Base-by-base conservation (phyloP, 2,329 filamentous ascomycete genomes). In the Monosporascus sp. region DNA sequence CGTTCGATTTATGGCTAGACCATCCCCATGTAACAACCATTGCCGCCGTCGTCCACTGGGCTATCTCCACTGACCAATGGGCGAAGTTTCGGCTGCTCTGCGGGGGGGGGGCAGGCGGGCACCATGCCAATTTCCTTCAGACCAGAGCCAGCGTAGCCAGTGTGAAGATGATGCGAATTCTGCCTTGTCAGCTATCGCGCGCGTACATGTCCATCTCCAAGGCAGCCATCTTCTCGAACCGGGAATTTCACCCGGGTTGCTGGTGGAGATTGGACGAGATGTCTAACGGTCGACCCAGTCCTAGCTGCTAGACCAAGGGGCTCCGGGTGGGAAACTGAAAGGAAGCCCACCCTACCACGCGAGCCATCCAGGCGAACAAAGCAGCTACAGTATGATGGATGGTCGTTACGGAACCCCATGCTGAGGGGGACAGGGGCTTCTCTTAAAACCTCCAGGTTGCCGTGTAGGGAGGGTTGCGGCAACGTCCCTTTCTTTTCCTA, bases 401-500 rank as follows among this genome's bases (percentile, higher is more conserved):
- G 20, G n/a, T 20, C 19, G 17, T 17, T 14, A 8, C 5, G 22
- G 43, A 26, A 26, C n/a, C 5, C 22, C 24, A 27, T 31, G 14
- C 24, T 17, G 24, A 19, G 17, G 22, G 26, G 24, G 43, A 46
- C 1, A 43, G 40, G 40, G 40, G 24, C 14, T 14, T 48, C 22
- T 16, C 38, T 31, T 34, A 47, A 26, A 38, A 52, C 45, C 19
- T 14, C 48, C 14, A 24, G n/a, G 36, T 27, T 40, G 47, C 47
- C 48, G 36, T 27, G 43, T 19, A n/a, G 24, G 11, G 49, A 19
- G 22, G 11, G 48, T 50, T n/a, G 22, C 48, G 36, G 53, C 27
- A 54, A 40, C 50, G 8, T 40, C 49, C 52, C 50, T 48, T 49
- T 51, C 44, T 51, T 52, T 48, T 55, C 49, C 49, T 58, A 60